Conservation (phyloP, 768 basidiomycete species). For the Dioszegia crocea region DNA sequence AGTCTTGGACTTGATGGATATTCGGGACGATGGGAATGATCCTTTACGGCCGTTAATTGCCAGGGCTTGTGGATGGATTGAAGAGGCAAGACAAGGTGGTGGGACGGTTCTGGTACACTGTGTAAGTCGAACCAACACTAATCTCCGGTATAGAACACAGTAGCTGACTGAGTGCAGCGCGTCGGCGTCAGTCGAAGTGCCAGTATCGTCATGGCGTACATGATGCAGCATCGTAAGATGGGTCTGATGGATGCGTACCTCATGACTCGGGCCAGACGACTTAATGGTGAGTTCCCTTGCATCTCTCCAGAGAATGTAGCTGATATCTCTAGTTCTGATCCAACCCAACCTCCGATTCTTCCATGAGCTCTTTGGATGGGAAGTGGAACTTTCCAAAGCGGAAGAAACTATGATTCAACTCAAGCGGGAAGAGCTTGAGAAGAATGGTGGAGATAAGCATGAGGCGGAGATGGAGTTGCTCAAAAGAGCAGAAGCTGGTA, state of each 20-base stretch:
- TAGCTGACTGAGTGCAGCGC: conserved; percentile 50
- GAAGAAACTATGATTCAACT: conserved; percentile 21
- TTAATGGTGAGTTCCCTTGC: conserved; percentile 54
- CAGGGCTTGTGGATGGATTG: conserved; percentile 90
- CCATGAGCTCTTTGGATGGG: conserved; percentile 93
- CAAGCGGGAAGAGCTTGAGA: conserved; percentile 15
- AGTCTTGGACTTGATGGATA: conserved; percentile 50
- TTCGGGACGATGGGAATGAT: conserved; percentile 95
- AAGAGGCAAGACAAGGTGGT: conserved; percentile 71
- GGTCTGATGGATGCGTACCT: conserved; percentile 91
- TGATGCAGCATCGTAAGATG: conserved; percentile 84
- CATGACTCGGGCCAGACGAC: conserved; percentile 79
- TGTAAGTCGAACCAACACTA: conserved; percentile 27
- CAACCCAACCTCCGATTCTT: conserved; percentile 95
- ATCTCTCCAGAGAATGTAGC: not conserved
- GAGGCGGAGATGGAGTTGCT: not conserved
- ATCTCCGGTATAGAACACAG: not conserved
- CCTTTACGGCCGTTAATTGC: conserved; percentile 82
- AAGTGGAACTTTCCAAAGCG: conserved; percentile 69
- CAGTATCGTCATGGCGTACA: conserved; percentile 93
- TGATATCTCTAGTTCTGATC: conserved; percentile 60
- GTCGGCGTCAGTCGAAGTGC: conserved; percentile 97
- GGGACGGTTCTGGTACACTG: conserved; percentile 94
- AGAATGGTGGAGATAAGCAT: conserved; percentile 9
- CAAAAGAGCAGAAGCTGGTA: conserved; percentile 5